Base-by-base conservation (phyloP, 2,329 filamentous ascomycete species). In the Aspergillus sp. region DNA sequence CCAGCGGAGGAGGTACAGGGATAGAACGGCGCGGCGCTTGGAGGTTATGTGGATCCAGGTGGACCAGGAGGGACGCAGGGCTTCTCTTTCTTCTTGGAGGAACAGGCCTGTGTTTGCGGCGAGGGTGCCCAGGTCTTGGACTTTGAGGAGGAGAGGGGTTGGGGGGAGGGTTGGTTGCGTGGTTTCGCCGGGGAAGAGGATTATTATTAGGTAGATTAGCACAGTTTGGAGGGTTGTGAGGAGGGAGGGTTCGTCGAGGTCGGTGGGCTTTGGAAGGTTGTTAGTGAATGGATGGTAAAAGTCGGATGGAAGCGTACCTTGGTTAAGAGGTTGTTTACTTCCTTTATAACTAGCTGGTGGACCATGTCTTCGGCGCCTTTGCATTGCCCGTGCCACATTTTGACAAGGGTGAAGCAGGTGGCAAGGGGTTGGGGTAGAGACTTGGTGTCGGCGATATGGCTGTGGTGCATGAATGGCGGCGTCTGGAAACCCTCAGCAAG, bases 21-120 rank as follows among this genome's bases (percentile, higher is more conserved):
- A n/a, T 15, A 55, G 35, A 4, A 55, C 43, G n/a, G 46, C 54
- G 27, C 54, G 47, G 23, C 54, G 39, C 9, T 56, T 56, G 19
- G 54, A 56, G 8, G 54, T 56, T 6, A 56, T 41, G n/a, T 52
- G 54, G 11, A 56, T 19, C 54, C 54, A 56, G 17, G 47, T 27
- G 1, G 23, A 21, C 54, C 54, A 56, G 31, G 37, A 7, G 6
- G 54, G 54, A 2, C 47, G 23, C 40, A 39, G 46, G n/a, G 45
- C 27, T 27, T 44, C 31, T 33, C 54, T 7, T 40, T 56, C 54
- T 15, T 56, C 54, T 17, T 40, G 37, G 39, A 56, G 54, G 15
- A 56, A 52, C 9, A 56, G 48, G 8, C 54, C 54, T 5, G 24
- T 45, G 14, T 33, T 27, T 6, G 35, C 40, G 27, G 43, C 40